These are phyloP conservation scores for Claviceps sp. DNA, from an alignment of 2,329 filamentous ascomycete species.

Conservation along the genomic window DNA sequence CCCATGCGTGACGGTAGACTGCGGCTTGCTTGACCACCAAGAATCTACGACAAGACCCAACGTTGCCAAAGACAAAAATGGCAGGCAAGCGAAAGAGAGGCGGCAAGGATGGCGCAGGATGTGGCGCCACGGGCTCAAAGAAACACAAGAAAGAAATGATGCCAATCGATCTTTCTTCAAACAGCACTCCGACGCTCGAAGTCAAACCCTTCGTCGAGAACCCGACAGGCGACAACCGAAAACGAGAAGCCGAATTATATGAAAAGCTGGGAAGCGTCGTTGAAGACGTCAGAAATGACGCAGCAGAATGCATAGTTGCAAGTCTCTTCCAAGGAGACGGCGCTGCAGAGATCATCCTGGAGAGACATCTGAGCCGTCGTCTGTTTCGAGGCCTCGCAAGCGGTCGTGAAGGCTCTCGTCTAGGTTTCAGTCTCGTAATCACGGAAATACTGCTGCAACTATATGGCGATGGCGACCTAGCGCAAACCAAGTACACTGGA, in stretches of 20 bases:
- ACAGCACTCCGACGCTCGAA: slow-evolving; percentile 17
- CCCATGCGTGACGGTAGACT: neutral
- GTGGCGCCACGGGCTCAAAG: slow-evolving; percentile 12
- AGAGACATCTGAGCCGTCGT: slow-evolving; percentile 48
- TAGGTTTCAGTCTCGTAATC: slow-evolving; percentile 82
- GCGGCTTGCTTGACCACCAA: neutral
- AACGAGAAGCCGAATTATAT: slow-evolving; percentile 46
- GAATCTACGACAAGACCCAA: neutral
- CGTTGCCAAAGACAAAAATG: slow-evolving; percentile 11
- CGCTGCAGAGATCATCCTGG: slow-evolving; percentile 38
- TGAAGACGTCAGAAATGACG: slow-evolving; percentile 38
- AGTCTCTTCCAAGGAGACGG: slow-evolving; percentile 37
- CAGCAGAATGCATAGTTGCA: slow-evolving; percentile 44
- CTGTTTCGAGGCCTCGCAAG: slow-evolving; percentile 83
- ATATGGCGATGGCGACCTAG: slow-evolving; percentile 38
- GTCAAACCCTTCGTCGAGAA: slow-evolving; percentile 37
- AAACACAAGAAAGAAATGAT: slow-evolving; percentile 18
- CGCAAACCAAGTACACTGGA: slow-evolving; percentile 33
- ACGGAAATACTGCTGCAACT: slow-evolving; percentile 67
- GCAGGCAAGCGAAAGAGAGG: slow-evolving; percentile 23
- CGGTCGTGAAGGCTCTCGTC: slow-evolving; percentile 72
- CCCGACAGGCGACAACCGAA: slow-evolving; percentile 38
- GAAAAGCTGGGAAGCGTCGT: slow-evolving; percentile 49
- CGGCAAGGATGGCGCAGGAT: slow-evolving; percentile 18
- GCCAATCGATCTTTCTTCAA: slow-evolving; percentile 9